Conservation (phyloP, 2,329 filamentous ascomycete species). For the Fusarium torulosum region DNA sequence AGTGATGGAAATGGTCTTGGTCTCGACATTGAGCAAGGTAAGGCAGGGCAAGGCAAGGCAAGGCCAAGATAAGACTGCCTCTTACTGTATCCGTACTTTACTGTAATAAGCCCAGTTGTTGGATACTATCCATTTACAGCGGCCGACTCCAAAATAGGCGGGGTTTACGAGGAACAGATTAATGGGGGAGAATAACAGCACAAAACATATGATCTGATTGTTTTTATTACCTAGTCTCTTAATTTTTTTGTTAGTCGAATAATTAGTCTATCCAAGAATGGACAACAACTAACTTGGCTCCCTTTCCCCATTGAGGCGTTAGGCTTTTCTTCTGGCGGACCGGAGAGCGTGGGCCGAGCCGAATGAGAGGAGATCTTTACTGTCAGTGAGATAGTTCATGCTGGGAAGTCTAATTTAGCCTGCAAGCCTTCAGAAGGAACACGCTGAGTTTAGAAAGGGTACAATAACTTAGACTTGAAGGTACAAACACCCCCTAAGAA, state of each 20-base stretch:
- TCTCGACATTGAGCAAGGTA: no score
- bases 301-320: no score
- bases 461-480: no score
- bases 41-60: not conserved
- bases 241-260: not conserved
- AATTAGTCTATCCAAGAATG: not conserved
- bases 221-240: not conserved
- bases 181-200: not conserved
- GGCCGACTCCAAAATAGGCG: not conserved
- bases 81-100: not conserved
- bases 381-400: not conserved
- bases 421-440: not conserved
- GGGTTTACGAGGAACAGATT: slow-evolving; percentile 4
- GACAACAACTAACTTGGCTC: not conserved
- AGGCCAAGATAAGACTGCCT: not conserved
- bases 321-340: slow-evolving; percentile 1
- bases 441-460: not conserved
- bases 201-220: slow-evolving; percentile 7
- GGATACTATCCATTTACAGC: not conserved
- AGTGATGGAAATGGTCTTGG: no score
- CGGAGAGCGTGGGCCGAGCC: slow-evolving; percentile 6
- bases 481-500: no score
- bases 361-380: not conserved
- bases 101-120: not conserved
- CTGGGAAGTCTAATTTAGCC: not conserved